Evolutionary conservation across 176 grass and related monocot genomes (phyloP).

Genomic region (Rhynchospora breviuscula): DNA sequence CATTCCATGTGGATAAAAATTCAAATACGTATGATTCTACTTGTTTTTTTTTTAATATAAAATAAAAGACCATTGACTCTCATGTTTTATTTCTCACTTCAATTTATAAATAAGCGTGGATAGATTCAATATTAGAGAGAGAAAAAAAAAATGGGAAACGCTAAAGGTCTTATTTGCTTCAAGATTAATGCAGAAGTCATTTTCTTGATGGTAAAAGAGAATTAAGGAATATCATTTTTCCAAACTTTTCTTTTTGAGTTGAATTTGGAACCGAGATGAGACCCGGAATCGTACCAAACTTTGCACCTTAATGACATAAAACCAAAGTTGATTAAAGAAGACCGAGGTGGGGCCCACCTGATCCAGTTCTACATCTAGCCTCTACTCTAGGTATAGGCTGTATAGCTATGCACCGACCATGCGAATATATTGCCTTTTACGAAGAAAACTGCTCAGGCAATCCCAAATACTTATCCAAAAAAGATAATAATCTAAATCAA

Average conservation of each 20-base stretch:
- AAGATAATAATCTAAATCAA: background rate
- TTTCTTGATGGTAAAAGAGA: slow-evolving; percentile 5
- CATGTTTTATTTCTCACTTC: background rate
- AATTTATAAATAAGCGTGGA: background rate
- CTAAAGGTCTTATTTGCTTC: background rate
- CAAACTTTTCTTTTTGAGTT: background rate
- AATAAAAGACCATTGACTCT: background rate
- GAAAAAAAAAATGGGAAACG: background rate
- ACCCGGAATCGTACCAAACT: background rate
- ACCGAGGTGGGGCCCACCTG: slow-evolving; percentile 6
- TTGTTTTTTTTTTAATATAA: background rate
- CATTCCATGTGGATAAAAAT: background rate
- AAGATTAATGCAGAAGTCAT: background rate
- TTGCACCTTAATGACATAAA: background rate
- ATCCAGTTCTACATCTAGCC: slow-evolving; percentile 11
- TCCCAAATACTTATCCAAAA: background rate
- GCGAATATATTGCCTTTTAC: background rate
- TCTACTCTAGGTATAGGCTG: too few species aligned
- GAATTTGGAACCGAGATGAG: background rate
- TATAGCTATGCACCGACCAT: slow-evolving; percentile 21
- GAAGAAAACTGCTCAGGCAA: background rate
- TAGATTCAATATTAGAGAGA: background rate
- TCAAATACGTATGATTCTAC: background rate
- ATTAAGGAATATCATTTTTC: background rate
- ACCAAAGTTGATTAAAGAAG: background rate